Conservation (phyloP, 352 stramenopile species). For the Phytophthora idaei region DNA sequence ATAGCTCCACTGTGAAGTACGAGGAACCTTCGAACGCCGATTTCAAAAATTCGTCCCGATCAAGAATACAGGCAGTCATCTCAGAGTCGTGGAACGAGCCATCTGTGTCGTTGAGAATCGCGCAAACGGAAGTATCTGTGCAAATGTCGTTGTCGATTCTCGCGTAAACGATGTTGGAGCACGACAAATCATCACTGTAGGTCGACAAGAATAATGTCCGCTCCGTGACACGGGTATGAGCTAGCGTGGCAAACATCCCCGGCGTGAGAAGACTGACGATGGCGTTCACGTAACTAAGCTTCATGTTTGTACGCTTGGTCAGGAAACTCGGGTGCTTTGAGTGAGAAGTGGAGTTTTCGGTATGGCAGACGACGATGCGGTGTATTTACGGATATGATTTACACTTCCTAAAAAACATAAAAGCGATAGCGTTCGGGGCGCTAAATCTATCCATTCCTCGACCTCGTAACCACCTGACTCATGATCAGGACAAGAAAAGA, state of each 20-base stretch:
- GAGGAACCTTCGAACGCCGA: slow-evolving; percentile 8
- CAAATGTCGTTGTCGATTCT: slow-evolving; percentile 25
- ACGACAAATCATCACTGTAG: slow-evolving; percentile 20
- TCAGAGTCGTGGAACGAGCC: slow-evolving; percentile 24
- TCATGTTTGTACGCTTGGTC: background rate
- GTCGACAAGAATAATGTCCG: slow-evolving; percentile 24
- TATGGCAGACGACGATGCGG: too few species aligned
- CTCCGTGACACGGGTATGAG: background rate
- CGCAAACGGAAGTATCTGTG: slow-evolving; percentile 23
- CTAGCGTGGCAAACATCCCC: background rate
- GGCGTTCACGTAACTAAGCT: background rate
- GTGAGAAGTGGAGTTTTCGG: background rate
- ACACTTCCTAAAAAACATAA: too few species aligned
- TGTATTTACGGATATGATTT: background rate
- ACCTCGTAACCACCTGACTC: too few species aligned
- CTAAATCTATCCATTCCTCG: too few species aligned
- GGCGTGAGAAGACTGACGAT: background rate
- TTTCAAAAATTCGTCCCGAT: slow-evolving; percentile 16
- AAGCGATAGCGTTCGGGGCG: too few species aligned
- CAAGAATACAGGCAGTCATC: slow-evolving; percentile 24
- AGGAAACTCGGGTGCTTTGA: background rate
- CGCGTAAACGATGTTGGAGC: slow-evolving; percentile 22
- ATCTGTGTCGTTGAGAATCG: slow-evolving; percentile 14
- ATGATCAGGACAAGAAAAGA: too few species aligned
- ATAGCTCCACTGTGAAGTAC: slow-evolving; percentile 23